These are phyloP conservation scores for Metschnikowia continentalis DNA, from an alignment of 805 yeast species.

Conservation along the genomic window DNA sequence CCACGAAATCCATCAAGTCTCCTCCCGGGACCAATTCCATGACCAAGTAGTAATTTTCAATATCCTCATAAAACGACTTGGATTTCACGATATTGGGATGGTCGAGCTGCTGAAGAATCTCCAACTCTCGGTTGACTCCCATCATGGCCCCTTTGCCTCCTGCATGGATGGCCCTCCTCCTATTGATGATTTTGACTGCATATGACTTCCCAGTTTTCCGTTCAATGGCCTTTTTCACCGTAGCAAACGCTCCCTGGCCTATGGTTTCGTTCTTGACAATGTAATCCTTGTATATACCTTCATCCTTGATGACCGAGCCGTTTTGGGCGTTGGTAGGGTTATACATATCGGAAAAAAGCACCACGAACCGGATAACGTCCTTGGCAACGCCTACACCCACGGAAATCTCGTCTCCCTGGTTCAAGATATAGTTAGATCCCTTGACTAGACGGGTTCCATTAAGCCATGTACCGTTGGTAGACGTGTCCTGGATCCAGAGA, in stretches of 20 bases:
- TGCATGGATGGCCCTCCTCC: slow-evolving; percentile 66
- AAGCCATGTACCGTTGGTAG: slow-evolving; percentile 91
- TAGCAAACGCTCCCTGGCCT: slow-evolving; percentile 98
- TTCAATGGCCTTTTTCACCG: slow-evolving; percentile 87
- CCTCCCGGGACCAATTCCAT: slow-evolving; percentile 98
- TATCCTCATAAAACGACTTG: slow-evolving; percentile 82
- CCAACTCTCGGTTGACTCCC: slow-evolving; percentile 84
- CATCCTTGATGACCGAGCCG: slow-evolving; percentile 33
- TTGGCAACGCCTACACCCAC: slow-evolving; percentile 81
- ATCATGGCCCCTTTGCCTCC: slow-evolving; percentile 55
- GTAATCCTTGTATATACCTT: slow-evolving; percentile 66
- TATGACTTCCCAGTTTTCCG: slow-evolving; percentile 77
- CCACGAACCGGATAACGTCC: slow-evolving; percentile 57
- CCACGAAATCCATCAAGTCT: slow-evolving; percentile 95
- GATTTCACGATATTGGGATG: slow-evolving; percentile 84
- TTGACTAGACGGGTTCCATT: slow-evolving; percentile 71
- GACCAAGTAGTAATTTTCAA: slow-evolving; percentile 74
- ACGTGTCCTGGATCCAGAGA: slow-evolving; percentile 63
- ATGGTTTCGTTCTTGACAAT: slow-evolving; percentile 79
- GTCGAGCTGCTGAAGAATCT: slow-evolving; percentile 67
- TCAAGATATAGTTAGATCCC: slow-evolving; percentile 72
- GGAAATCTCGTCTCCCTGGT: slow-evolving; percentile 90
- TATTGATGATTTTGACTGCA: slow-evolving; percentile 87
- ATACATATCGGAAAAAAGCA: slow-evolving; percentile 42
- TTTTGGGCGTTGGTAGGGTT: slow-evolving; percentile 29